Percentiles rank a stretch among this genome's conserved stretches.
phyloP scores from a whole-genome alignment of 305 asterid species.

The Ajuga reptans region DNA sequence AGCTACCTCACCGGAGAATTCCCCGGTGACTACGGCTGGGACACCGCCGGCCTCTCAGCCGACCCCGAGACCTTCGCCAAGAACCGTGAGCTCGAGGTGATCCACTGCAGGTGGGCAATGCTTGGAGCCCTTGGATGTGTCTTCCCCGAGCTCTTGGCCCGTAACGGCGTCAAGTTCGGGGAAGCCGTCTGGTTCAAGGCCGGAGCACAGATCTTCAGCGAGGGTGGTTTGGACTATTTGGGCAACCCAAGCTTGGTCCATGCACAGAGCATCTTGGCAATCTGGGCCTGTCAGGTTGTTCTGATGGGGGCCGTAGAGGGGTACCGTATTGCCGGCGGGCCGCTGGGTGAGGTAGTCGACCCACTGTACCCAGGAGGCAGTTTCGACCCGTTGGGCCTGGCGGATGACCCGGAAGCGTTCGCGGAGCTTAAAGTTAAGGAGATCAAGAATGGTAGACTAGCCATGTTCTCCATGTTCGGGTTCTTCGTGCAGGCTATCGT shows the following conservation, averaged over 20 bases:
- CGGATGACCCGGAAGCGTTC: constrained; percentile 53
- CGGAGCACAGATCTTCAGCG: constrained; percentile 47
- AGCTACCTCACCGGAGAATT: constrained; percentile 48
- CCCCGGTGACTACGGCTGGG: constrained; percentile 57
- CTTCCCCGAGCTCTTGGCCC: constrained; percentile 55
- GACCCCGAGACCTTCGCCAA: constrained; percentile 51
- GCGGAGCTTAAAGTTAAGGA: constrained; percentile 59
- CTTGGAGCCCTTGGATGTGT: constrained; percentile 59
- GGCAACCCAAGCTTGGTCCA: constrained; percentile 58
- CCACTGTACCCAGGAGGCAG: constrained; percentile 56
- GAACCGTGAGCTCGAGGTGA: constrained; percentile 53
- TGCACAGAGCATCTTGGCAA: constrained; percentile 61
- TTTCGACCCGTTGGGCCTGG: constrained; percentile 51
- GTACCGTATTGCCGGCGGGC: constrained; percentile 56
- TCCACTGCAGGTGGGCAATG: constrained; percentile 59
- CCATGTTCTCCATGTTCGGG: constrained; percentile 57
- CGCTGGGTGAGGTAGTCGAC: constrained; percentile 49
- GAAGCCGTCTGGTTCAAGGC: constrained; percentile 66
- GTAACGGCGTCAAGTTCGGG: constrained; percentile 53
- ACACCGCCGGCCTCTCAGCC: constrained; percentile 53
- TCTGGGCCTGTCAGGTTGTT: constrained; percentile 46
- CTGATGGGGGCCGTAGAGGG: constrained; percentile 66
- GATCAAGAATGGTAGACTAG: constrained; percentile 49
- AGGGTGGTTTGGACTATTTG: constrained; percentile 52
- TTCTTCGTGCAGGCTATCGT: constrained; percentile 53